These are phyloP conservation scores for Bryum argenteum DNA, from an alignment of 225 moss, liverwort and hornwort genomes.

Conservation along the genomic window DNA sequence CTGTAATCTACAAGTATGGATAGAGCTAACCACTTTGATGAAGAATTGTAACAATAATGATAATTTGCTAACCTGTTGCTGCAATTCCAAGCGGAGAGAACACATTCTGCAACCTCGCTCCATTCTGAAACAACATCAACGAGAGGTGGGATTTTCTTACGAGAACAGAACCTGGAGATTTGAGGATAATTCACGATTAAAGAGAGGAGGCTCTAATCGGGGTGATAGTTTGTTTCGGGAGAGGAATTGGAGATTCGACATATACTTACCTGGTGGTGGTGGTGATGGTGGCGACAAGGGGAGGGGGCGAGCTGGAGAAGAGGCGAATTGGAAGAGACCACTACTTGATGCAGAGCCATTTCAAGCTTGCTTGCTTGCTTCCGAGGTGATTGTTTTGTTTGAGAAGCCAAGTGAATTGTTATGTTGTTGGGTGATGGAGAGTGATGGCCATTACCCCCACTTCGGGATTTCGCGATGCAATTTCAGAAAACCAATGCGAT, in stretches of 20 bases:
- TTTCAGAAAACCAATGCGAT: not conserved
- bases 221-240: no score
- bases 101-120: constrained; percentile 28
- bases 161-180: not conserved
- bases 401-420: not conserved
- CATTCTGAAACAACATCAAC: constrained; percentile 15
- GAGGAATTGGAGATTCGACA: not conserved
- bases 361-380: no score
- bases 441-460: not conserved
- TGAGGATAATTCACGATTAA: not conserved
- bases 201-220: not conserved
- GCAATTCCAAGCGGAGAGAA: constrained; percentile 19
- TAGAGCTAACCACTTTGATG: not conserved
- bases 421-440: not conserved
- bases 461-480: not conserved
- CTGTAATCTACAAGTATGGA: not conserved
- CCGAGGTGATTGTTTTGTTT: not conserved
- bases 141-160: no score
- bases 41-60: not conserved
- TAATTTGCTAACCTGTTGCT: constrained; percentile 26
- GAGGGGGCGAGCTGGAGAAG: constrained; percentile 28
- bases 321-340: constrained; percentile 10
- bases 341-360: constrained; percentile 37
- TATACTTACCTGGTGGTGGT: constrained; percentile 23
- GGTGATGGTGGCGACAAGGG: constrained; percentile 17